Base-by-base conservation (phyloP, 2,329 filamentous ascomycete species). In the Penicillium digitatum region DNA sequence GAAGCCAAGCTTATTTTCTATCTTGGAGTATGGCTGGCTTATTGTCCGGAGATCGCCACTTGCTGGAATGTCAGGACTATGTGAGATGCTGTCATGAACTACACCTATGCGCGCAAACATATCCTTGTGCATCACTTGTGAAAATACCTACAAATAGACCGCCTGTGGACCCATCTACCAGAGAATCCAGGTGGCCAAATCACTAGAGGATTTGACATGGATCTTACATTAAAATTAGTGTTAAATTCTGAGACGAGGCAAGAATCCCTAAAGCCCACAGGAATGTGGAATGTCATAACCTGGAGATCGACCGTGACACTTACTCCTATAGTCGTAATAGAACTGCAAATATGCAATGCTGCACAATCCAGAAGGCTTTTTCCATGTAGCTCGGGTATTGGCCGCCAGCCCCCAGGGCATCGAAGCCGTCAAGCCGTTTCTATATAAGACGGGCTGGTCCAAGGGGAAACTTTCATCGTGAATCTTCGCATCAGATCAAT, bases 211-310 rank as follows among this genome's bases (percentile, higher is more conserved):
- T 22, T 32, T n/a, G n/a, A n/a, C n/a, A n/a, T n/a, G n/a, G n/a
- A n/a, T n/a, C n/a, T n/a, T n/a, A n/a, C n/a, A n/a, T n/a, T n/a
- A n/a, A n/a, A n/a, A n/a, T n/a, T n/a, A n/a, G n/a, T n/a, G n/a
- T n/a, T n/a, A n/a, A 43, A 18, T 27, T 20, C 2, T 43, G 24
- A 38, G 24, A 14, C 1, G 35, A 49, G 26, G 18, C 18, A 35
- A 24, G 18, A 14, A 3, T 26, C 20, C 10, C n/a, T 9, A 37
- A 22, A 38, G 37, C 18, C 34, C 44, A 8, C 22, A 52, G 53
- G 58, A 59, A 63, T 62, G 54, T 62, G 58, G 61, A 63, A 63
- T 63, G 60, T 20, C 22, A 45, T 49, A 49, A 24, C 26, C 47
- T n/a, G 26, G 43, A 34, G 52, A 61, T 61, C 48, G n/a, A 16